A percentile compares a stretch with the other conserved stretches of the same genome.
Evolutionary conservation across 2,329 filamentous ascomycete species (phyloP).

Genomic region (Chlorencoelia australis): DNA sequence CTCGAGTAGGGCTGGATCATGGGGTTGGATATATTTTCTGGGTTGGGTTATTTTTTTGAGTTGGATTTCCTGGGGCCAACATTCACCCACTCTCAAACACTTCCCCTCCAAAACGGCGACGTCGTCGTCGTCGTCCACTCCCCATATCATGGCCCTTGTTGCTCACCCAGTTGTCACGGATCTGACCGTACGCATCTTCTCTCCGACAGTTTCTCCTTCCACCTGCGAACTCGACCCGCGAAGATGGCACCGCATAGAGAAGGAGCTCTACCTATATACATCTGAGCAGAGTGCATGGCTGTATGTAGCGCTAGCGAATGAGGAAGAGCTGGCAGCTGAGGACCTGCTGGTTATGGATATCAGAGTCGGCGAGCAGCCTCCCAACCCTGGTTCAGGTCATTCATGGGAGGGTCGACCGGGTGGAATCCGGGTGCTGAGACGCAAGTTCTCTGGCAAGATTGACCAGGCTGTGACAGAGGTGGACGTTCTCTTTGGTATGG

Average conservation of each 20-base stretch:
- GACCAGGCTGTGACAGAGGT: constrained; percentile 47
- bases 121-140: constrained; percentile 15
- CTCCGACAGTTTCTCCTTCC: constrained; percentile 17
- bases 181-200: constrained; percentile 25
- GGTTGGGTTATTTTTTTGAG: too few relatives aligned
- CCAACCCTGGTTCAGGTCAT: constrained; percentile 39
- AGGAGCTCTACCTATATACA: constrained; percentile 59
- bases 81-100: too few relatives aligned
- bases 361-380: constrained; percentile 47
- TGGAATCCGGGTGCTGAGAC: constrained; percentile 52
- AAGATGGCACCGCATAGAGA: constrained; percentile 54
- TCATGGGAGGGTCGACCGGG: constrained; percentile 54
- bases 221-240: constrained; percentile 19
- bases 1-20: too few relatives aligned
- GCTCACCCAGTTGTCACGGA: constrained; percentile 27
- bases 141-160: constrained; percentile 13
- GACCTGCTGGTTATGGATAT: constrained; percentile 52
- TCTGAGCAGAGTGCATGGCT: constrained; percentile 53
- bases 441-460: constrained; percentile 34
- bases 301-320: constrained; percentile 54
- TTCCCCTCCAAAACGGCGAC: constrained; percentile 13
- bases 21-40: too few relatives aligned
- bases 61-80: too few relatives aligned
- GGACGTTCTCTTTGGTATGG: constrained; percentile 56
- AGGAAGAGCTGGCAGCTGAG: constrained; percentile 51